phyloP scores from a whole-genome alignment of 208 protist species.

The Trypanosomatidae sp. region DNA sequence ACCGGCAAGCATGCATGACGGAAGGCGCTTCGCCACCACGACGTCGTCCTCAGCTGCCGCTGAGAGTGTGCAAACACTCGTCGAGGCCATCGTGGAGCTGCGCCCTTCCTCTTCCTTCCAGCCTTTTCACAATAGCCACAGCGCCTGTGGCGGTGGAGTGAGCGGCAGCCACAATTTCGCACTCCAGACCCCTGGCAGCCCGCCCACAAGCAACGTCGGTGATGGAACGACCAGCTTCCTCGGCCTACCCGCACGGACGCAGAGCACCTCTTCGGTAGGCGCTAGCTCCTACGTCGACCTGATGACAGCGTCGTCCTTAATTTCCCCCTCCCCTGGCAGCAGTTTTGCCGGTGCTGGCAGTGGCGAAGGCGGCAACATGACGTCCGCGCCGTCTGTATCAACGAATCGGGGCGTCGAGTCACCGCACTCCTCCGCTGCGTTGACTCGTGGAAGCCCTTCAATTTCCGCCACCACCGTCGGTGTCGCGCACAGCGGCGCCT shows the following conservation, averaged over 20 bases:
- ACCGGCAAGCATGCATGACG: background rate
- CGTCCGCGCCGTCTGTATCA: background rate
- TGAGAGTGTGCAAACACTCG: slow-evolving; percentile 22
- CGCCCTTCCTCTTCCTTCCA: slow-evolving; percentile 17
- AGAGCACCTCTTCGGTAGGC: slow-evolving; percentile 18
- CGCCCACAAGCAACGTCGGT: slow-evolving; percentile 4
- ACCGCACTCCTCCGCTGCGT: background rate
- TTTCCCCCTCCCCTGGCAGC: slow-evolving; percentile 3
- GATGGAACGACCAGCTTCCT: background rate
- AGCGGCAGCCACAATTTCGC: slow-evolving; percentile 8
- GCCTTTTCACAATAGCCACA: background rate
- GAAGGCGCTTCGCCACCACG: background rate
- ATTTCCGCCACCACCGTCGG: background rate
- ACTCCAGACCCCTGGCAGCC: slow-evolving; percentile 13
- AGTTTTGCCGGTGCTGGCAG: background rate
- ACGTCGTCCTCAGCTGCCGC: slow-evolving; percentile 2
- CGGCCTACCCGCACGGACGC: slow-evolving; percentile 8
- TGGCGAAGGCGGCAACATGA: background rate
- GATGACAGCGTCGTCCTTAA: slow-evolving; percentile 27
- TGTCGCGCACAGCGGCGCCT: no score
- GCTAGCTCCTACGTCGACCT: slow-evolving; percentile 32
- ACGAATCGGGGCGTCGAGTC: background rate
- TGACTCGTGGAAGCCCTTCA: background rate
- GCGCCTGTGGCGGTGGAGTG: background rate
- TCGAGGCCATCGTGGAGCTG: slow-evolving; percentile 59